phyloP scores from a whole-genome alignment of 192 early-diverging fungal species.

The Jimgerdemannia flammicorona region DNA sequence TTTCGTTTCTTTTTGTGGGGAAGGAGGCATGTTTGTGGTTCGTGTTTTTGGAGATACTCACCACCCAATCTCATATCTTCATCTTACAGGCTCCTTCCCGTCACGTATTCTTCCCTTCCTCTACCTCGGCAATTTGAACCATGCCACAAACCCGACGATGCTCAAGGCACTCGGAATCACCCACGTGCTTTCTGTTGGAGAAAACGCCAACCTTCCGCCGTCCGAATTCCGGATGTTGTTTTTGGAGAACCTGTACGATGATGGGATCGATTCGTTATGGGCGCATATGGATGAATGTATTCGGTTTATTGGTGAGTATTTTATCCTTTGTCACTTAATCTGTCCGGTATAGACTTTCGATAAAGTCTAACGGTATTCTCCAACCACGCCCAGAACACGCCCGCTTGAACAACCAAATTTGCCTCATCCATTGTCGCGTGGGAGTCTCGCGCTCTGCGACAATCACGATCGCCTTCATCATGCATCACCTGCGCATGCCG shows the following conservation, averaged over 20 bases:
- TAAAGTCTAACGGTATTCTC: not conserved
- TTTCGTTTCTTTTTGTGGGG: not conserved
- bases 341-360: not conserved
- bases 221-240: slow-evolving; percentile 39
- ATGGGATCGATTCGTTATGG: slow-evolving; percentile 56
- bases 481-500: slow-evolving; percentile 44
- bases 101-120: slow-evolving; percentile 53
- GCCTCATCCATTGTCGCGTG: slow-evolving; percentile 57
- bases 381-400: slow-evolving; percentile 34
- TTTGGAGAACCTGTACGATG: slow-evolving; percentile 56
- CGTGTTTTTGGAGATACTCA: not conserved
- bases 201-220: slow-evolving; percentile 40
- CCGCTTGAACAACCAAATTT: slow-evolving; percentile 21
- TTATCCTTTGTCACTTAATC: not conserved
- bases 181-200: slow-evolving; percentile 55
- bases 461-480: slow-evolving; percentile 53
- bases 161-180: slow-evolving; percentile 47
- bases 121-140: slow-evolving; percentile 58
- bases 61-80: not conserved
- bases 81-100: slow-evolving; percentile 41
- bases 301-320: slow-evolving; percentile 45
- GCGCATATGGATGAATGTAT: slow-evolving; percentile 42
- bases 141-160: slow-evolving; percentile 56
- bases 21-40: not conserved
- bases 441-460: slow-evolving; percentile 57